Evolutionary conservation across 306 rosid genomes (phyloP).

Genomic region (Biancaea sappan): DNA sequence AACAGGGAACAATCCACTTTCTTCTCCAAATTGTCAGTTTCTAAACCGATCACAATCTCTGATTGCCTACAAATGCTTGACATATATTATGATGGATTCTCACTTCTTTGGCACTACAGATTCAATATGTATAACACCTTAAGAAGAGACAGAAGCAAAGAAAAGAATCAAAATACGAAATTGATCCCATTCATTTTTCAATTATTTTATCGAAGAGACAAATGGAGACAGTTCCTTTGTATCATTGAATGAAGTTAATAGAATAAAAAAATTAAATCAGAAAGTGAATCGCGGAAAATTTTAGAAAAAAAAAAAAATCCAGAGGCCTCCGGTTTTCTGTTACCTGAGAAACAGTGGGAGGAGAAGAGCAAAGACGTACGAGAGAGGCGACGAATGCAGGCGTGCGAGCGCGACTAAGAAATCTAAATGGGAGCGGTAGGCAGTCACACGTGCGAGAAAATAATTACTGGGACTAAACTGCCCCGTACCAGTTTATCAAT

Average conservation of each 20-base stretch:
- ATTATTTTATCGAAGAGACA: not conserved
- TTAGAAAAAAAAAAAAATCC: not conserved
- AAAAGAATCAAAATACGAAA: not conserved
- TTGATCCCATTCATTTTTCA: not conserved
- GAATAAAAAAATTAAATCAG: not conserved
- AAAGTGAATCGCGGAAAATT: not conserved
- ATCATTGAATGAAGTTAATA: conserved; percentile 7
- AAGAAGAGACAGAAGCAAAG: conserved; percentile 4
- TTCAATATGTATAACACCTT: conserved; percentile 2
- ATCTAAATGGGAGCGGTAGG: not conserved
- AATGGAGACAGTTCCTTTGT: not conserved
- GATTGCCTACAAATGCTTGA: not conserved
- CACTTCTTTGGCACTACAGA: not conserved
- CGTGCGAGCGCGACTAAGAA: conserved; percentile 42
- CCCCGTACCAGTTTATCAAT: not conserved
- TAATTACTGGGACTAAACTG: not conserved
- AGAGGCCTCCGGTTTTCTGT: not conserved
- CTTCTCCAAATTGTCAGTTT: not conserved
- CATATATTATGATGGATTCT: not conserved
- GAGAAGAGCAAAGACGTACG: conserved; percentile 26
- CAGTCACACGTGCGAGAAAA: conserved; percentile 45
- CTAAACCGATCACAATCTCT: conserved; percentile 24
- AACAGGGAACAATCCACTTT: not conserved
- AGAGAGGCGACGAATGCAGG: conserved; percentile 31
- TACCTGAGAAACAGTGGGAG: conserved; percentile 34